Conservation (phyloP, 1,284 basidiomycete genomes). For the Tausonia pullulans region DNA sequence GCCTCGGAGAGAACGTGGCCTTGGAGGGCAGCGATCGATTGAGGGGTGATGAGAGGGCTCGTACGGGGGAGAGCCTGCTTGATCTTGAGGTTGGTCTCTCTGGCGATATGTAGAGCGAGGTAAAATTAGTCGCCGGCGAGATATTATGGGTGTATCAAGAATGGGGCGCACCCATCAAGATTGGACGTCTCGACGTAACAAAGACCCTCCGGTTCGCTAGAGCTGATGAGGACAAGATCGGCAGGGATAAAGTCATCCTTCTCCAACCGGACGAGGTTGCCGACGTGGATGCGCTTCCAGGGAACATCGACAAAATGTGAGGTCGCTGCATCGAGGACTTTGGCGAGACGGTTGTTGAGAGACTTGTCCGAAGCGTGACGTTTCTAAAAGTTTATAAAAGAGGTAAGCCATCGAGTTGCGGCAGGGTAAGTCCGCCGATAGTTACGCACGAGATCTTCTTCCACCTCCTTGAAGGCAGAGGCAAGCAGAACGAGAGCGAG, state of each 20-base stretch:
- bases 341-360: constrained; percentile 71
- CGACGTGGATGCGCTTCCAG: constrained; percentile 84
- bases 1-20: constrained; percentile 87
- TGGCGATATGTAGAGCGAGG: constrained; percentile 26
- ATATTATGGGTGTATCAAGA: not conserved
- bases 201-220: constrained; percentile 90
- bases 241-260: constrained; percentile 93
- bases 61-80: constrained; percentile 88
- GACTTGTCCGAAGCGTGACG: constrained; percentile 90
- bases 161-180: constrained; percentile 67
- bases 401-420: not conserved
- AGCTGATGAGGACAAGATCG: constrained; percentile 76
- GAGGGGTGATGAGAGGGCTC: constrained; percentile 61
- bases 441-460: constrained; percentile 67
- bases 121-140: not conserved
- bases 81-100: constrained; percentile 98
- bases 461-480: constrained; percentile 91
- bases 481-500: constrained; percentile 81
- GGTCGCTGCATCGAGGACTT: constrained; percentile 53
- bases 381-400: constrained; percentile 42
- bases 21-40: constrained; percentile 57
- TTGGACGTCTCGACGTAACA: constrained; percentile 98
- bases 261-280: constrained; percentile 84
- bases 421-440: too few relatives aligned
- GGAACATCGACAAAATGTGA: constrained; percentile 61